A percentile compares a stretch with the other conserved stretches of the same genome.
phyloP scores from a whole-genome alignment of 1,139 yeast species.

The Kazachstania sp. region DNA sequence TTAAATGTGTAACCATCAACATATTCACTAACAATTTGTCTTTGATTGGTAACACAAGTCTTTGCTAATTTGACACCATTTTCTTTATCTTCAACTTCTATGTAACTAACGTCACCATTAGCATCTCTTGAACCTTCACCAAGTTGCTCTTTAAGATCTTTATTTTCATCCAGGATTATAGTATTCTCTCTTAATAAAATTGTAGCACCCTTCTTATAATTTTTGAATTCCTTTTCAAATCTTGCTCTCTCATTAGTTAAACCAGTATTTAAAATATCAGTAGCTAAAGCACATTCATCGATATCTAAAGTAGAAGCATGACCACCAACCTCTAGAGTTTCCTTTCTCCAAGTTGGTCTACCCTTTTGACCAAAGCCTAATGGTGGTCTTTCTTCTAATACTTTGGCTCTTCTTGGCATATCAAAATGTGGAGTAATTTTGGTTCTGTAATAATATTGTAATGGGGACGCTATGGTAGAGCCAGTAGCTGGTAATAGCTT shows the following conservation, averaged over 20 bases:
- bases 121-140: constrained; percentile 40
- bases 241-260: constrained; percentile 58
- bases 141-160: constrained; percentile 30
- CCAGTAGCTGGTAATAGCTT: constrained; percentile 50
- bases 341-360: constrained; percentile 59
- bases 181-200: constrained; percentile 75
- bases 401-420: constrained; percentile 42
- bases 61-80: constrained; percentile 29
- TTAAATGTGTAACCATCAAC: constrained; percentile 69
- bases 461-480: constrained; percentile 72
- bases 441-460: constrained; percentile 70
- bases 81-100: constrained; percentile 21
- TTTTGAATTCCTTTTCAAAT: constrained; percentile 42
- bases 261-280: constrained; percentile 65
- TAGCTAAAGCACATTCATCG: constrained; percentile 89
- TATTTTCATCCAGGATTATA: constrained; percentile 29
- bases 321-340: constrained; percentile 38
- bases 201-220: constrained; percentile 79
- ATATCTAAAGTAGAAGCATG: constrained; percentile 60
- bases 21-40: constrained; percentile 73
- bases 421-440: constrained; percentile 95
- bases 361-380: constrained; percentile 87
- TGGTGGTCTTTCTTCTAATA: constrained; percentile 44
- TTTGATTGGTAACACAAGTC: constrained; percentile 54
- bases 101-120: constrained; percentile 32